phyloP scores from a whole-genome alignment of 2,329 filamentous ascomycete species.

The Apiospora malaysiana region DNA sequence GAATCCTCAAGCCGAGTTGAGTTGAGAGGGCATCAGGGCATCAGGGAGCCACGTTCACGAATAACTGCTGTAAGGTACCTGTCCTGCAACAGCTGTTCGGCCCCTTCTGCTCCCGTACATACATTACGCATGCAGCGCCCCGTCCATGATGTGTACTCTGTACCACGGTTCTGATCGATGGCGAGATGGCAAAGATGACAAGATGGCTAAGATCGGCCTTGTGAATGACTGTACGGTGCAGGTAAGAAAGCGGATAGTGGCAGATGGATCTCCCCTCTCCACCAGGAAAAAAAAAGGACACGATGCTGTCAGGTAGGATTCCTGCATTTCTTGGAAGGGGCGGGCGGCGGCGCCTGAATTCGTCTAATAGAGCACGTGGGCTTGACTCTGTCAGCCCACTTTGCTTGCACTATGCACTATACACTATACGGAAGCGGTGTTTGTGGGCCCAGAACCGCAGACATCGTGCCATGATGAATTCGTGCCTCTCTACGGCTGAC shows the following conservation, averaged over 20 bases:
- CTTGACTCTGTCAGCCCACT: not conserved
- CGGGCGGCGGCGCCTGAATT: not conserved
- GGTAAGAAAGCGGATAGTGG: not conserved
- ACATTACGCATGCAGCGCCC: not conserved
- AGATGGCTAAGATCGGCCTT: conserved; percentile 14
- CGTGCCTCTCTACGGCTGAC: not conserved
- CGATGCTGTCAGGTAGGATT: conserved; percentile 12
- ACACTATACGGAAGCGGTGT: conserved; percentile 1
- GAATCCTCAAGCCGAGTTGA: not conserved
- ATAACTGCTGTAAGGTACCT: not conserved
- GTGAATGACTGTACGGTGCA: not conserved
- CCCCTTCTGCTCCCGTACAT: not conserved
- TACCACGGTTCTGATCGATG: conserved; percentile 2
- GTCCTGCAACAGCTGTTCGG: not conserved
- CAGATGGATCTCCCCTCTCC: conserved; percentile 4
- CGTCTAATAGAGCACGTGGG: conserved; percentile 1
- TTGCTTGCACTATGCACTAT: too few species aligned
- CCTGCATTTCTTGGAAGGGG: conserved; percentile 2
- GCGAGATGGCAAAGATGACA: too few species aligned
- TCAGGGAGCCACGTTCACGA: not conserved
- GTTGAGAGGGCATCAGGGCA: not conserved
- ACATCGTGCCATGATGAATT: not conserved
- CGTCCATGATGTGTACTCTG: conserved; percentile 12
- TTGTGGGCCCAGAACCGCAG: not conserved
- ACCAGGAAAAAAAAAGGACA: conserved; percentile 6